Evolutionary conservation across 2,329 filamentous ascomycete species (phyloP).

Genomic region (Pyrenochaeta sp.): DNA sequence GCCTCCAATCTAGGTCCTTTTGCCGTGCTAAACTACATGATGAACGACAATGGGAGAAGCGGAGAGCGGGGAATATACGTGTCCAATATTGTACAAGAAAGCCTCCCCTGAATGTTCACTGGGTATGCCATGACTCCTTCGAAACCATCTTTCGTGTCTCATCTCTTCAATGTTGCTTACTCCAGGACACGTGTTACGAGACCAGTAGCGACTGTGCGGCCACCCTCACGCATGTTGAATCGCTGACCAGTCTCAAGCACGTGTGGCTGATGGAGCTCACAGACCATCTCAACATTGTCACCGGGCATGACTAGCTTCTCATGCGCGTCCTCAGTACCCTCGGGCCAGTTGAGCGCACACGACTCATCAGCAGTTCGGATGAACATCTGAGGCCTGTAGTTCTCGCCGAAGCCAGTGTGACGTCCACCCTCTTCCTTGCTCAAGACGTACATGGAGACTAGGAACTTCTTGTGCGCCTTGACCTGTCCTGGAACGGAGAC

Average conservation of each 20-base stretch:
- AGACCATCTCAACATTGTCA: constrained; percentile 98
- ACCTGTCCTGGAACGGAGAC: constrained; percentile 82
- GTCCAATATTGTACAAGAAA: constrained; percentile 34
- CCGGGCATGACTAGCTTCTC: constrained; percentile 94
- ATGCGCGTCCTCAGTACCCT: constrained; percentile 75
- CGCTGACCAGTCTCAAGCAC: constrained; percentile 92
- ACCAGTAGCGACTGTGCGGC: constrained; percentile 63
- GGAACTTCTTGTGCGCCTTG: constrained; percentile 90
- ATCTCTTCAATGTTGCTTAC: constrained; percentile 23
- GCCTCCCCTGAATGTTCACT: constrained; percentile 11
- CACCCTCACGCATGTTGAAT: constrained; percentile 98
- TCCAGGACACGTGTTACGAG: constrained; percentile 49
- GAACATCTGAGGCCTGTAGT: constrained; percentile 97
- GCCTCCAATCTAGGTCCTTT: constrained; percentile 30
- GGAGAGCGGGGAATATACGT: constrained; percentile 30
- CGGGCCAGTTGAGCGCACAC: constrained; percentile 84
- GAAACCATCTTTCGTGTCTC: neutral
- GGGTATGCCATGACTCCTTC: constrained; percentile 7
- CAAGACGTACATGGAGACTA: constrained; percentile 95
- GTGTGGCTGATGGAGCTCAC: constrained; percentile 83
- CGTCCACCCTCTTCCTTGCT: constrained; percentile 98
- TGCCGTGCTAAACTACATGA: constrained; percentile 39
- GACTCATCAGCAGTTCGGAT: constrained; percentile 85
- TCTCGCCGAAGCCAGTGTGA: constrained; percentile 92
- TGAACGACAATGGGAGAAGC: constrained; percentile 31